Base-by-base conservation (phyloP, 176 grass and related monocot species). In the Phoenix dactylifera region DNA sequence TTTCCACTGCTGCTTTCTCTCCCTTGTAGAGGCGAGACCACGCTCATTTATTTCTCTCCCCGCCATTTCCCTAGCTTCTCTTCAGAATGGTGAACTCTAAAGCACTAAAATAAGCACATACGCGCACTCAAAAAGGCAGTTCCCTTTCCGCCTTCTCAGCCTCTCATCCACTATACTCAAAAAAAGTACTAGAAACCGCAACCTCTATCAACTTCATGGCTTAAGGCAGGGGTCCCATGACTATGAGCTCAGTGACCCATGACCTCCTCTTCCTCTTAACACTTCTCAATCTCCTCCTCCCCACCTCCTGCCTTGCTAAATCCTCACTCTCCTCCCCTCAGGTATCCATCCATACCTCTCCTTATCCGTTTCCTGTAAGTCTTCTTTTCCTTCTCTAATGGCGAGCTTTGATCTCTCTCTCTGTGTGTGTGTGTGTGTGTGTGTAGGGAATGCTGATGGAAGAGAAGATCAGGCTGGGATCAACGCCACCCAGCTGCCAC, bases 401-500 rank as follows among this genome's bases (percentile, higher is more conserved):
- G 35, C 14, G 7, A 44, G 9, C 9, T 44, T 39, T 44, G 9
- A 44, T 44, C 35, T 44, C 1, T 39, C 1, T 10, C 1, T 39
- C 1, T 39, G 0, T 28, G 0, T 39, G 0, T 32, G 5, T 30
- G 0, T 44, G 7, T 44, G 35, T 3, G 16, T 60, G 52, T 49
- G 4, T 57, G 57, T 28, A 66, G 51, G 86, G 71, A 78, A 60
- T 72, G 44, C 65, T 81, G n/a, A 49, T 52, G 76, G 87, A 88
- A 63, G 87, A 88, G 64, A 97, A 97, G 76, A 76, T 83, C 48
- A 79, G 81, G 66, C 67, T 97, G 73, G 93, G 93, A 12, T 97
- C 93, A 49, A 91, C 76, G 65, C 93, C 87, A 59, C 93, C 87
- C 39, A 97, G 78, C 73, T 98, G 93, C 79, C 87, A 58, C 66